A percentile compares a stretch with the other conserved stretches of the same genome.
Conservation (phyloP, 805 yeast genomes). For the Candida hungchunana region DNA sequence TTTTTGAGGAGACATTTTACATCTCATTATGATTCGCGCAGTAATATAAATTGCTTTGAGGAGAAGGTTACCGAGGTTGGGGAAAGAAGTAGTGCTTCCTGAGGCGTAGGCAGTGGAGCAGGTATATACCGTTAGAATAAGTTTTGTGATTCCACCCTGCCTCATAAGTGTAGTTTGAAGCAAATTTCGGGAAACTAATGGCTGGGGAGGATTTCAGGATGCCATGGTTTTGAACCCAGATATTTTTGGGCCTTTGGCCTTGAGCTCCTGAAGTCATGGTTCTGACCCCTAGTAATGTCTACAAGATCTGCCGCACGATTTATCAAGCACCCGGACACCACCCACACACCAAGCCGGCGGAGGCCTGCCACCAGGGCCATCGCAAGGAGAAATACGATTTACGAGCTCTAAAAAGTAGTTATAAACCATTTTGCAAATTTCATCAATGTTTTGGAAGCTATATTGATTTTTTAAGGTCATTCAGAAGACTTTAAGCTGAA, state of each 20-base stretch:
- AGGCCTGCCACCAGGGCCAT: too few relatives aligned
- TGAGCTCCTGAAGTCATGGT: not conserved
- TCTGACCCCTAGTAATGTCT: not conserved
- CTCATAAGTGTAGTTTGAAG: not conserved
- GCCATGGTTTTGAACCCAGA: not conserved
- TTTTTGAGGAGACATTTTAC: constrained; percentile 9
- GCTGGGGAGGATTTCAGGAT: not conserved
- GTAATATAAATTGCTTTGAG: not conserved
- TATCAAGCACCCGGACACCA: too few relatives aligned
- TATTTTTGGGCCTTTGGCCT: too few relatives aligned
- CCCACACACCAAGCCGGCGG: too few relatives aligned
- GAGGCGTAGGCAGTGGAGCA: not conserved
- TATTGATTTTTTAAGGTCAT: too few relatives aligned
- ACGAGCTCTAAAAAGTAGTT: too few relatives aligned
- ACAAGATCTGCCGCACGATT: not conserved
- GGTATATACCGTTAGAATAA: not conserved
- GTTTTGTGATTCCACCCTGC: too few relatives aligned
- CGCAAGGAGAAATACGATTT: too few relatives aligned
- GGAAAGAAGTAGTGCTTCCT: not conserved
- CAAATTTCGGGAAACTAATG: not conserved
- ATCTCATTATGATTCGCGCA: not conserved
- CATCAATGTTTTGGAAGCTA: too few relatives aligned
- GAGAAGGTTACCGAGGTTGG: not conserved
- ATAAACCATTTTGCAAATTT: too few relatives aligned
- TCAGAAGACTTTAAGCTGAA: too few relatives aligned